Conservation (phyloP, 257 asterid species). For the Nicotiana sylvestris region DNA sequence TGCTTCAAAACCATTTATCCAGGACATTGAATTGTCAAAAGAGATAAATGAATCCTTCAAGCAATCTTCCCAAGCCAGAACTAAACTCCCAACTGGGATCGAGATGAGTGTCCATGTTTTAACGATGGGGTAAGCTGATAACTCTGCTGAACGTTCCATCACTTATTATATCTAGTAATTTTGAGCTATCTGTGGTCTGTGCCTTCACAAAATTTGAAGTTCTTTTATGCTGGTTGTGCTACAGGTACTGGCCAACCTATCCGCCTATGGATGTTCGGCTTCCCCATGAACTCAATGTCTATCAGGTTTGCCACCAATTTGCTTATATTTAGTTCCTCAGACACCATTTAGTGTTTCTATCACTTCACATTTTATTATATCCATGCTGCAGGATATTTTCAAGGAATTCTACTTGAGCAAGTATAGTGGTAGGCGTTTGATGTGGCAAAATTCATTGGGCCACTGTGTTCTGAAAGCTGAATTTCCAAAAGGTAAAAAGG, state of each 20-base stretch:
- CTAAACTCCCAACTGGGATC: conserved; percentile 96
- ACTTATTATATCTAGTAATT: not conserved
- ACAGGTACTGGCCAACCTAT: conserved; percentile 99
- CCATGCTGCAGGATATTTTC: conserved; percentile 68
- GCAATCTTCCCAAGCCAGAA: conserved; percentile 99
- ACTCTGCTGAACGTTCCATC: not conserved
- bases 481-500: conserved; percentile 87
- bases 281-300: conserved; percentile 92
- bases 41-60: conserved; percentile 97
- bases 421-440: conserved; percentile 91
- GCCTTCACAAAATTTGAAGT: not conserved
- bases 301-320: conserved; percentile 58
- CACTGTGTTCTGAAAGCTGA: conserved; percentile 92
- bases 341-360: not conserved
- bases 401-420: conserved; percentile 95
- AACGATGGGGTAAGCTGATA: conserved; percentile 72
- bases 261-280: conserved; percentile 98
- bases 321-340: conserved; percentile 15
- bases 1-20: conserved; percentile 16
- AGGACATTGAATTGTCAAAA: conserved; percentile 93
- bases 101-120: conserved; percentile 99
- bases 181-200: not conserved
- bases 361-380: not conserved
- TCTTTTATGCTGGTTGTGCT: conserved; percentile 16
- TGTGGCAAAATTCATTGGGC: conserved; percentile 98